A percentile compares a stretch with the other conserved stretches of the same genome.
These are phyloP conservation scores for Licmophora abbreviata DNA, from an alignment of 108 stramenopile species.

Conservation along the genomic window DNA sequence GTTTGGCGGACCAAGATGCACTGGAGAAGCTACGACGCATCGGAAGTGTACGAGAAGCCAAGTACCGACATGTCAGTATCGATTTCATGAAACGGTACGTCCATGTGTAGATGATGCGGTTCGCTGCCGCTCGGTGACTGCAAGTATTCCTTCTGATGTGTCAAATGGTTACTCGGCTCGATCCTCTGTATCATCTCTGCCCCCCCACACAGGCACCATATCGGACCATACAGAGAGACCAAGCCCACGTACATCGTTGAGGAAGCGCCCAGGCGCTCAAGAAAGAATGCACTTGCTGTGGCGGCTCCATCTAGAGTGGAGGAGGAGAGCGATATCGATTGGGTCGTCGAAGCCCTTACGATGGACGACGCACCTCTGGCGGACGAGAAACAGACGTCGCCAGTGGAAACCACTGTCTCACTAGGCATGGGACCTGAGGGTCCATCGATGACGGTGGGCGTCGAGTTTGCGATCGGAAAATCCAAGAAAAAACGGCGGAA, in stretches of 20 bases:
- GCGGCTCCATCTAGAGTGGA: neutral
- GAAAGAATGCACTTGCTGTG: neutral
- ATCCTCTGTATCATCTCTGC: no score
- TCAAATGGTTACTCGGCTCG: no score
- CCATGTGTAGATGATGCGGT: no score
- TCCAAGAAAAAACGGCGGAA: slow-evolving; percentile 5
- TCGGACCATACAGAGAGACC: slow-evolving; percentile 32
- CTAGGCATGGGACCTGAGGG: slow-evolving; percentile 10
- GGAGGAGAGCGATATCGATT: slow-evolving; percentile 29
- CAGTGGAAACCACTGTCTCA: slow-evolving; percentile 4
- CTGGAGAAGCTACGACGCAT: slow-evolving; percentile 34
- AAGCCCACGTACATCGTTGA: neutral
- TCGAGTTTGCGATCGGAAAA: slow-evolving; percentile 14
- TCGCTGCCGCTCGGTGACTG: no score
- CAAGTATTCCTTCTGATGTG: no score
- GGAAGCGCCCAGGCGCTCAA: neutral
- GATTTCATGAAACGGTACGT: slow-evolving; percentile 53
- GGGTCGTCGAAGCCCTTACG: slow-evolving; percentile 21
- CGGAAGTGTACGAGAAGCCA: slow-evolving; percentile 44
- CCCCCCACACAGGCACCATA: no score
- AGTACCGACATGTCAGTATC: slow-evolving; percentile 46
- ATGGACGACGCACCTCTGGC: neutral
- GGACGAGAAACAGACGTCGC: neutral
- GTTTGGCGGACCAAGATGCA: slow-evolving; percentile 45
- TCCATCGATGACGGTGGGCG: slow-evolving; percentile 10